Percentiles rank a stretch among this genome's conserved stretches.
Conservation (phyloP, 306 rosid genomes). For the Ochetophila trinervis region DNA sequence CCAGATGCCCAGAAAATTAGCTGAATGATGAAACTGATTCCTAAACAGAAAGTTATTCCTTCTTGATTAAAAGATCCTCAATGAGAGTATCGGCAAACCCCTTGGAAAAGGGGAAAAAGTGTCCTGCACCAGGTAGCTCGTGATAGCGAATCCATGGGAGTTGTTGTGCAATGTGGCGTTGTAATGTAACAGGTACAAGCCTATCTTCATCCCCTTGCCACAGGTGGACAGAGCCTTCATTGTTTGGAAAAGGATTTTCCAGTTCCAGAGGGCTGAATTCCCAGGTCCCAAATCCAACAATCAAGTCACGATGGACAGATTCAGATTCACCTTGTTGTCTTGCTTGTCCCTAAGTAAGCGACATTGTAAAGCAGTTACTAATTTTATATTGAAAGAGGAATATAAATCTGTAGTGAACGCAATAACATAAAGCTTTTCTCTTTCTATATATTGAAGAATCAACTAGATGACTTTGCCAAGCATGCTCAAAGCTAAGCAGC, state of each 20-base stretch:
- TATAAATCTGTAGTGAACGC: background rate
- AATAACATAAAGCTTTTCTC: background rate
- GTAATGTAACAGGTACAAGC: constrained; percentile 51
- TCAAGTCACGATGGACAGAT: constrained; percentile 54
- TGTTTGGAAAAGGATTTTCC: constrained; percentile 68
- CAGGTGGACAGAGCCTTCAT: constrained; percentile 69
- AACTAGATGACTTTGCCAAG: too few species aligned
- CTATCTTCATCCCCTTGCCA: constrained; percentile 88
- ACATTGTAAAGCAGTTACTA: constrained; percentile 7
- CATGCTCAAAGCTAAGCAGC: too few species aligned
- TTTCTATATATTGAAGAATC: too few species aligned
- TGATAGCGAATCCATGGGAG: constrained; percentile 89
- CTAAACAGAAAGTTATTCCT: constrained; percentile 28
- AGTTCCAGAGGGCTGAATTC: constrained; percentile 70
- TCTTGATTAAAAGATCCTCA: constrained; percentile 41
- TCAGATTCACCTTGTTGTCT: constrained; percentile 76
- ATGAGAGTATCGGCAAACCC: constrained; percentile 50
- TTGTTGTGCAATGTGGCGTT: constrained; percentile 52
- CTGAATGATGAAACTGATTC: background rate
- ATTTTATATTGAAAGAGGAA: background rate
- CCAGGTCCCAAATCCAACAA: constrained; percentile 71
- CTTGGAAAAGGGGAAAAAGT: constrained; percentile 46
- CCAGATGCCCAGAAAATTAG: background rate
- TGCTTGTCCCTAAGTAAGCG: constrained; percentile 44
- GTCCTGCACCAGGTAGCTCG: constrained; percentile 75